Evolutionary conservation across 2,329 filamentous ascomycete species (phyloP), one percentile per base, ranked within the genome.

Genomic region (Colletotrichum eremochloae): DNA sequence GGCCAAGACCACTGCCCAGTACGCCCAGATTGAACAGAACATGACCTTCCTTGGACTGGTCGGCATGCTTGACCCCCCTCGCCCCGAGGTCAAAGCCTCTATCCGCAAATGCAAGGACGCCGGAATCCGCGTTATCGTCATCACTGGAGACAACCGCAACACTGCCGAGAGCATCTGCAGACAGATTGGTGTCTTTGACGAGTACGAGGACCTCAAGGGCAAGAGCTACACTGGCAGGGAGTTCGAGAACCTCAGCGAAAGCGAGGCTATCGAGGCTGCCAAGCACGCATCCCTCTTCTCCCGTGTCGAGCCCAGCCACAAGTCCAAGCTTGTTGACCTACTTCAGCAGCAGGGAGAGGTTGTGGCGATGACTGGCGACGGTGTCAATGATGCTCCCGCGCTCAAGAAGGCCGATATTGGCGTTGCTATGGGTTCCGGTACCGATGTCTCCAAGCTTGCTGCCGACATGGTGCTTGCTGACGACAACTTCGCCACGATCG

Each of bases 331-430:
- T 57, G 96, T 99, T 60, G 96, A 99, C 81, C 91, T 99, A 56
- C 92, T 99, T 57, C 97, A 99, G 82, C 94, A 94, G 71, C 87
- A 94, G 63, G 94, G 94, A 73, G 94, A 99, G 81, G 96, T 99
- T 55, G 97, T 99, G 75, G 96, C 96, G 76, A 99, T 99, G 96
- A 99, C 96, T 76, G 96, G 96, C 79, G 96, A 99, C 79, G 96
- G 96, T 83, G 96, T 99, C 82, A 99, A 99, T 79, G 96, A 99
- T 82, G 96, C 96, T 5, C 96, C 96, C 58, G 96, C 96, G 20
- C 87, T 99, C 79, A 99, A 99, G 89, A 98, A 98, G 86, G 94
- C 96, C 48, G 96, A 99, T 80, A 99, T 99, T 84, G 96, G 96
- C 84, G 95, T 99, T 74, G 97, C 96, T 71, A 99, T 99, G 96